Evolutionary conservation across 2,329 filamentous ascomycete species (phyloP), one percentile per base, ranked within the genome.

Genomic region (Trichophyton simii): DNA sequence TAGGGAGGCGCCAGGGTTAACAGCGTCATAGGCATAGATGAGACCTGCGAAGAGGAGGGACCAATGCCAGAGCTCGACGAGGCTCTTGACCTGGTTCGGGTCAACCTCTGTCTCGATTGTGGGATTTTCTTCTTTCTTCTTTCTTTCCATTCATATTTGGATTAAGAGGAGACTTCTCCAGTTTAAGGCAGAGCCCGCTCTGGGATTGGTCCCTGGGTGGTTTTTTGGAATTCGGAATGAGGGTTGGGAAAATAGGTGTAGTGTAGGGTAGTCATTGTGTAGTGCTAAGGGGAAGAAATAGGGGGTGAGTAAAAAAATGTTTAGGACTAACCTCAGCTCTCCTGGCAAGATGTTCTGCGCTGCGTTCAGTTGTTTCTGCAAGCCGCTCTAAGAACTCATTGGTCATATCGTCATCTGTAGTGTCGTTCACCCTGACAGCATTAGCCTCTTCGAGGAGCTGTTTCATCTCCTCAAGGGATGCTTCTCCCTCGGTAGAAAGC

Each of bases 281-380:
- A 41, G 36, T 57, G 36, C 4, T 58, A 36, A 58, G 9, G n/a
- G 25, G 36, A 9, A 38, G 31, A 55, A 55, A 42, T 25, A 38
- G 34, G 34, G 11, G 34, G 34, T 38, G 3, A 38, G 11, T 11
- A 20, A n/a, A 42, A 11, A 63, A 65, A 63, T 15, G 25, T 59
- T 36, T 44, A 63, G 44, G 54, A 73, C 71, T 70, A 41, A 76
- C 75, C 73, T 76, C 74, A 63, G 73, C 73, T 63, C 75, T 73
- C 63, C 75, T 72, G 34, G 74, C 73, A 34, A 77, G 68, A 38
- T 72, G 71, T 62, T 76, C 74, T 25, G 73, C 68, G 58, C 77
- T 83, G 66, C 83, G 83, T 72, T 83, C 83, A 63, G 81, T 78
- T 46, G 82, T 77, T 31, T 79, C 79, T n/a, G 76, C 77, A 44